phyloP scores from a whole-genome alignment of 345 rosid species.

The Cardamine resedifolia region DNA sequence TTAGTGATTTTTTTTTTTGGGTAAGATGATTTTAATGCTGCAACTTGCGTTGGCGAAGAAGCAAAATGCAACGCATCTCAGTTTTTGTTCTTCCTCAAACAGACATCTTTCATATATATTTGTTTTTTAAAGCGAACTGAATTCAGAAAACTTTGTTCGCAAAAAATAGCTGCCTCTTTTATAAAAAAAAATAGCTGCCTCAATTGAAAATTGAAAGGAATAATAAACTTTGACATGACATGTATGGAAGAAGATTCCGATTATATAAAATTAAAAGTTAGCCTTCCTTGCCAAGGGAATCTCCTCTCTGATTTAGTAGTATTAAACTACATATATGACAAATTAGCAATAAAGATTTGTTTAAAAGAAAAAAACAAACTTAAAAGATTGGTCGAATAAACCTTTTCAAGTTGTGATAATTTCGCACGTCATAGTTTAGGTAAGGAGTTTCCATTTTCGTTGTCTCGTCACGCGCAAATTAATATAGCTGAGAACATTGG shows the following conservation, averaged over 20 bases:
- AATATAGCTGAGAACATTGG: slow-evolving; percentile 13
- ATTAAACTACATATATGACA: background rate
- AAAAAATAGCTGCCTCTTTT: too few species aligned
- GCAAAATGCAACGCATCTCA: background rate
- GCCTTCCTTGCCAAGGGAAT: slow-evolving; percentile 8
- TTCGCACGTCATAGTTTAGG: slow-evolving; percentile 13
- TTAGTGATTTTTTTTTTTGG: background rate
- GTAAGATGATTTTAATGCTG: background rate
- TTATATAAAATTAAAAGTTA: background rate
- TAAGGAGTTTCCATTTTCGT: slow-evolving; percentile 7
- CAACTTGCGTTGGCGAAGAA: background rate
- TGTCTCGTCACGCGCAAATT: slow-evolving; percentile 8
- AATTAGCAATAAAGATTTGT: background rate
- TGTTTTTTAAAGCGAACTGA: background rate
- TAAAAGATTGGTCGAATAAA: slow-evolving; percentile 14
- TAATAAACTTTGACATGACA: slow-evolving; percentile 15
- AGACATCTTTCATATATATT: background rate
- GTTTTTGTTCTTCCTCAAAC: background rate
- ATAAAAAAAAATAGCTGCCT: background rate
- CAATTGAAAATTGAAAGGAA: slow-evolving; percentile 6
- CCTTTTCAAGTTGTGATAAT: slow-evolving; percentile 5
- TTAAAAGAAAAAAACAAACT: background rate
- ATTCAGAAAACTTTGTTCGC: background rate
- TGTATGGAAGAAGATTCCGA: slow-evolving; percentile 25
- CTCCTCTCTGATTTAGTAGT: slow-evolving; percentile 1